phyloP scores from a whole-genome alignment of 2,329 filamentous ascomycete species.

The Beauveria varroae region DNA sequence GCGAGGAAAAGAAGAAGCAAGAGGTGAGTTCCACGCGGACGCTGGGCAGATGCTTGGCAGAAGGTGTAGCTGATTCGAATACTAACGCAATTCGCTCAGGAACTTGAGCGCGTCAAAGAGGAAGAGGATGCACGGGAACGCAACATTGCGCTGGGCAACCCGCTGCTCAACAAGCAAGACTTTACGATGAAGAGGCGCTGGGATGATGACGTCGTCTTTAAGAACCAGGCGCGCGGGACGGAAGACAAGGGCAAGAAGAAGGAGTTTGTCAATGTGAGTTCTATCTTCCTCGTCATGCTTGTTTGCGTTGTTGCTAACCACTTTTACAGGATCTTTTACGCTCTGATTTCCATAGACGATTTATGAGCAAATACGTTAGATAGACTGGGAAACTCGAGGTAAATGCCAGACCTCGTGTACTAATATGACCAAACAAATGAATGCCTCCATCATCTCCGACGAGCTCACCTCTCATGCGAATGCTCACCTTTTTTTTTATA shows the following conservation, averaged over 20 bases:
- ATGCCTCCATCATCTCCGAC: slow-evolving; percentile 9
- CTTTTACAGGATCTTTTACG: slow-evolving; percentile 65
- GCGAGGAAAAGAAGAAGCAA: slow-evolving; percentile 35
- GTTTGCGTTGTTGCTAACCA: slow-evolving; percentile 18
- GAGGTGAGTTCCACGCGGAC: slow-evolving; percentile 19
- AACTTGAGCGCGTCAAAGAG: slow-evolving; percentile 69
- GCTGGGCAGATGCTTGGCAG: neutral
- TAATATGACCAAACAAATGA: slow-evolving; percentile 21
- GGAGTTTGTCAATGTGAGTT: slow-evolving; percentile 88
- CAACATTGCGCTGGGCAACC: slow-evolving; percentile 89
- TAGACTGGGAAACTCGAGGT: slow-evolving; percentile 21
- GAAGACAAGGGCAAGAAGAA: slow-evolving; percentile 83
- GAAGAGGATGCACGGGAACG: slow-evolving; percentile 79
- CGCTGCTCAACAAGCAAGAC: slow-evolving; percentile 78
- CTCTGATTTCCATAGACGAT: slow-evolving; percentile 95
- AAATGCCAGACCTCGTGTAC: slow-evolving; percentile 13
- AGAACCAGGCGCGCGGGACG: slow-evolving; percentile 93
- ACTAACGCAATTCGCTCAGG: slow-evolving; percentile 36
- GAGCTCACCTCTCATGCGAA: neutral
- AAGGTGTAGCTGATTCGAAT: too few relatives aligned
- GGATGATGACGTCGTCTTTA: slow-evolving; percentile 99
- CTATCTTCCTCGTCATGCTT: slow-evolving; percentile 1
- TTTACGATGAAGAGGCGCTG: slow-evolving; percentile 89
- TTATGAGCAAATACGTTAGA: slow-evolving; percentile 70
- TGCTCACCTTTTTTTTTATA: neutral